These are phyloP conservation scores for Penicillium lagena DNA, from an alignment of 495 filamentous ascomycete species.

Conservation along the genomic window DNA sequence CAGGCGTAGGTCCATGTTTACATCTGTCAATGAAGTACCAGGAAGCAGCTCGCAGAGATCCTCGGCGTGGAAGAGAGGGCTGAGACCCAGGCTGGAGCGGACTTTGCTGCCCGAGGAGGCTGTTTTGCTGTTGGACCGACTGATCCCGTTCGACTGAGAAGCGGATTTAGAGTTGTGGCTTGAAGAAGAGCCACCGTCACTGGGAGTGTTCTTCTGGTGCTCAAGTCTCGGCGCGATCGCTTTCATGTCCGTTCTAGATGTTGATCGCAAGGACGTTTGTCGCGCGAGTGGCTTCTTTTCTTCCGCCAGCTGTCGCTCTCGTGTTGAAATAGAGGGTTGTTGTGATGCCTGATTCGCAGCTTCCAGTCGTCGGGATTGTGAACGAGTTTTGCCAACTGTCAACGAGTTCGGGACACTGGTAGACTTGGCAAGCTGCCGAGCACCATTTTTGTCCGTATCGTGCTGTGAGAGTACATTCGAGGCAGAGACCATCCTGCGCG, in stretches of 20 bases:
- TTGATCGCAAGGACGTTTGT: constrained; percentile 13
- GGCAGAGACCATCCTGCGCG: constrained; percentile 29
- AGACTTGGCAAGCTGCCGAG: constrained; percentile 21
- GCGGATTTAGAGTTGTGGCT: constrained; percentile 5
- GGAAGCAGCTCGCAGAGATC: constrained; percentile 32
- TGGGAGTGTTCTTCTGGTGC: constrained; percentile 5
- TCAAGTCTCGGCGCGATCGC: constrained; percentile 5
- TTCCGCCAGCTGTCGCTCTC: constrained; percentile 20
- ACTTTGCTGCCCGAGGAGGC: constrained; percentile 20
- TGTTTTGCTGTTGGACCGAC: constrained; percentile 29
- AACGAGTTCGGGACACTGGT: constrained; percentile 26
- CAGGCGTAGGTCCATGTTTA: constrained; percentile 33
- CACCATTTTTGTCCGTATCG: constrained; percentile 21
- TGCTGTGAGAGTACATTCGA: constrained; percentile 30
- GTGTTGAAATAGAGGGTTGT: constrained; percentile 4
- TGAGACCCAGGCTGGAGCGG: constrained; percentile 32
- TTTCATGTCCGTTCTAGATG: constrained; percentile 12
- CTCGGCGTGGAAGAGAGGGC: constrained; percentile 32
- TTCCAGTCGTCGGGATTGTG: constrained; percentile 38
- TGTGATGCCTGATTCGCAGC: constrained; percentile 20
- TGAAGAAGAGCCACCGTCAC: constrained; percentile 3
- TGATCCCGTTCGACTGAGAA: constrained; percentile 12
- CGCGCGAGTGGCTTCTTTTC: constrained; percentile 6
- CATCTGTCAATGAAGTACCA: constrained; percentile 32
- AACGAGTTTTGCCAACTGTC: constrained; percentile 40